Conservation (phyloP, 73 alveolate genomes). For the Symbiodinium natans region DNA sequence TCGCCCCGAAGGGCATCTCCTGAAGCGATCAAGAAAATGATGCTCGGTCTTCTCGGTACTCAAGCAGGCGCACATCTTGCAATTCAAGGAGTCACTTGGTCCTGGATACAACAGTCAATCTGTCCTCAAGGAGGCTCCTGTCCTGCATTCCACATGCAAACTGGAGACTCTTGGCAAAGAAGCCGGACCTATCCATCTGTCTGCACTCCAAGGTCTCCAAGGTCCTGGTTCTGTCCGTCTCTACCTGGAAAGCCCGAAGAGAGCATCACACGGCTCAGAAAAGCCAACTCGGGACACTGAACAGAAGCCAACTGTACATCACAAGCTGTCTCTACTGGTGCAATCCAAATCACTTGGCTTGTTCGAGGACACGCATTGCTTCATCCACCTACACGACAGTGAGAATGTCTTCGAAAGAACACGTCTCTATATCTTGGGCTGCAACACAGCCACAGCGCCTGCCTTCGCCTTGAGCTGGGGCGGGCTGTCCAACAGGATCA, state of each 20-base stretch:
- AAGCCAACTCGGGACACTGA: not conserved
- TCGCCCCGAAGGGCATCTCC: not conserved
- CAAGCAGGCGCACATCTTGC: no score
- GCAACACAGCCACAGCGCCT: no score
- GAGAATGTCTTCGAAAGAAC: no score
- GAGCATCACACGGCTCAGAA: no score
- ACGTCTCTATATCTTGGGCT: no score
- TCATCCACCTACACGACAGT: constrained; percentile 28
- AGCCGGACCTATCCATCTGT: no score
- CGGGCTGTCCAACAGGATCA: constrained; percentile 73
- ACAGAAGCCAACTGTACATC: not conserved
- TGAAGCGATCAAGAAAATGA: no score
- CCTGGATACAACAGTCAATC: not conserved
- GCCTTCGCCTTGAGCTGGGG: constrained; percentile 86
- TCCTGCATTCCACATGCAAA: not conserved
- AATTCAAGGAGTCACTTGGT: not conserved
- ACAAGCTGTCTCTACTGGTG: not conserved
- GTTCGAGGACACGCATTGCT: constrained; percentile 78
- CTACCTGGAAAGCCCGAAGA: not conserved
- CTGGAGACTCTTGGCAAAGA: no score
- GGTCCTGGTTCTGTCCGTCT: not conserved
- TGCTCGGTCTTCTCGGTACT: no score
- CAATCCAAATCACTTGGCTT: constrained; percentile 20
- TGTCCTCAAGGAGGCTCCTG: not conserved
- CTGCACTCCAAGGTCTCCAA: no score